Base-by-base conservation (phyloP, 2,329 filamentous ascomycete species). In the Sclerotinia nivalis region DNA sequence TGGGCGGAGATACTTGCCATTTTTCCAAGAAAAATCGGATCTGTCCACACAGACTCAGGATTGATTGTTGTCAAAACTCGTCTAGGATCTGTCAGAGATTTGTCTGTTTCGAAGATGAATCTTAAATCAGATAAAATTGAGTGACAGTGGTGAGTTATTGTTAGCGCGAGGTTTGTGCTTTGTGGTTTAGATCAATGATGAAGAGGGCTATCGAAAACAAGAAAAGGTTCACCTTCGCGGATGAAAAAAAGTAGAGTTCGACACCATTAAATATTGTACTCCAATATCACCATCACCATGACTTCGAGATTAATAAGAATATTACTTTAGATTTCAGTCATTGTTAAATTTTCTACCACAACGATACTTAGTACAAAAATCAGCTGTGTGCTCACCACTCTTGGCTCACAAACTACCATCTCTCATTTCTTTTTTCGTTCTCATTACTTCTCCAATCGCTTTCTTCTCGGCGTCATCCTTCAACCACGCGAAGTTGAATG, bases 1-100 rank as follows among this genome's bases (percentile, higher is more conserved):
- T 49, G 28, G 43, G 18, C 31, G 52, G 54, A 50, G 61, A 22
- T 40, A 52, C 47, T 65, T 65, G 34, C 61, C 61, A 65, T 65
- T 40, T 43, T 28, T 65, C 22, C 34, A 40, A 50, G 12, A 28
- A 31, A 22, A 59, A 25, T 43, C 9, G 9, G 12, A 58, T 37
- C 34, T n/a, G 6, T 58, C 20, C 55, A 40, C 34, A 25, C 55
- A 40, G 22, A 58, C 40, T 43, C 40, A 43, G 13, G 50, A 20
- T 40, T 5, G 25, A 34, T 47, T 22, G 25, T 31, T 47, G 43
- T 47, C 25, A 15, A 47, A 34, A 47, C 59, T 61, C 31, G 10
- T 31, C 10, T 28, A 64, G n/a, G 28, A 37, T 13, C 28, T 20
- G 13, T 15, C 54, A 18, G 47, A 15, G 34, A 52, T 20, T 58